Base-by-base conservation (phyloP, 495 filamentous ascomycete genomes). In the Rusavskia elegans region DNA sequence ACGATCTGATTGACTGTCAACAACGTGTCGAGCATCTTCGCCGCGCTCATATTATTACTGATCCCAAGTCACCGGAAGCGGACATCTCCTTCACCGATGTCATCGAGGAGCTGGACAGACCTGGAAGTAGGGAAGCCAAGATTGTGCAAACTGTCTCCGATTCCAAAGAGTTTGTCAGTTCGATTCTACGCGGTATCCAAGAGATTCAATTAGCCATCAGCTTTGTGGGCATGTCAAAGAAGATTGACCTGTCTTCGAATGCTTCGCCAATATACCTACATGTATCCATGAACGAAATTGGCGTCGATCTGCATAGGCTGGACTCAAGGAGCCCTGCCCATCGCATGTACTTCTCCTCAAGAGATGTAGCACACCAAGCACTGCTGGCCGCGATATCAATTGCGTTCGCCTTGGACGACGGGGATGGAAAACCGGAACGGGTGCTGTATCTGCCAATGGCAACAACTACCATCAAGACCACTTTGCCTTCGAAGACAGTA, bases 371-470 rank as follows among this genome's bases (percentile, higher is more conserved):
- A 19, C 92, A 99, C 62, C 89, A 99, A 71, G 92, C 92, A 21
- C 74, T 99, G 41, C 73, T 93, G 29, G 89, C 92, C 17, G 92
- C 87, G 5, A 83, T 96, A 20, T 93, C 92, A 5, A 82, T 97
- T 36, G 89, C 89, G 2, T 74, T 96, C 52, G 92, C 87, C 53
- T 71, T 99, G 42, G 89, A 95, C 59, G 87, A 96, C 66, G 86
- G 87, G 25, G 75, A 80, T 16, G 84, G 84, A 10, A 86, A 86
- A 63, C 81, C 84, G 0, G 86, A 95, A 62, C 81, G 88, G 55
- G 76, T 99, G 50, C 71, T 93, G 16, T 97, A 97, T 64, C 80
- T 99, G 29, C 92, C 92, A 0, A 99, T 99, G 93, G 85, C 90
- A 25, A 99, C 92, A 5, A 93, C 88, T 20, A 99, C 92, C 0